A percentile compares a stretch with the other conserved stretches of the same genome.
phyloP scores from a whole-genome alignment of 2,329 filamentous ascomycete genomes.

The Alternaria infectoria region DNA sequence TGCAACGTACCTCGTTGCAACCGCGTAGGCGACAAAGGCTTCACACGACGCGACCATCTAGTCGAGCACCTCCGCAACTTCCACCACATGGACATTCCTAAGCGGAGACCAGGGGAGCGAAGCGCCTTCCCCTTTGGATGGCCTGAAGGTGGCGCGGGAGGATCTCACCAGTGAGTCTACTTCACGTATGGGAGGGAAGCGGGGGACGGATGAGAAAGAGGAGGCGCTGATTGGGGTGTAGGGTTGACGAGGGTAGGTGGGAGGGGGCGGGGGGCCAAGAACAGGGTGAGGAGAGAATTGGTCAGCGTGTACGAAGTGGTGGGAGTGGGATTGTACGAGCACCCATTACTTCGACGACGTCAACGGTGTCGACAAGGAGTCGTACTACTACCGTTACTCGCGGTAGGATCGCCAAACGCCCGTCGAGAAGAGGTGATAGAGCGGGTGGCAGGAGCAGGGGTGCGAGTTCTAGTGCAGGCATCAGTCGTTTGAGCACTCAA shows the following conservation, averaged over 20 bases:
- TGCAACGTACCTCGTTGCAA: constrained; percentile 39
- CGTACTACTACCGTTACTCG: neutral
- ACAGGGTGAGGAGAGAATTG: neutral
- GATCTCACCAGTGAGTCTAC: constrained; percentile 2
- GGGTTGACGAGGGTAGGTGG: neutral
- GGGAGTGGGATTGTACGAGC: neutral
- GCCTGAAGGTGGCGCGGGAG: constrained; percentile 14
- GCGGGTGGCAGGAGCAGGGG: constrained; percentile 2
- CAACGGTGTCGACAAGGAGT: neutral
- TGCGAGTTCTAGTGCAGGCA: neutral
- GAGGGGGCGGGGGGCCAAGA: neutral
- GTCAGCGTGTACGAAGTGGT: neutral
- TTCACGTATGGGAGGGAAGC: neutral
- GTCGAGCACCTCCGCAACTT: constrained; percentile 63
- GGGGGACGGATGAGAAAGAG: neutral
- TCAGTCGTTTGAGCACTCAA: neutral
- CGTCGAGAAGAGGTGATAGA: constrained; percentile 5
- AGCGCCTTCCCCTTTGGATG: constrained; percentile 38
- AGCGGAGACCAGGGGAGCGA: constrained; percentile 43
- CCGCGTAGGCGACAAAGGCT: constrained; percentile 53
- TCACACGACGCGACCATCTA: constrained; percentile 64
- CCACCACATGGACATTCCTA: constrained; percentile 58
- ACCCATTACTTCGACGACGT: neutral
- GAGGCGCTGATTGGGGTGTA: constrained; percentile 7
- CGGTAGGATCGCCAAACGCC: constrained; percentile 7